Evolutionary conservation across 192 early-diverging fungal genomes (phyloP), one percentile per base, ranked within the genome.

Genomic region (Coemansia guatemalensis): DNA sequence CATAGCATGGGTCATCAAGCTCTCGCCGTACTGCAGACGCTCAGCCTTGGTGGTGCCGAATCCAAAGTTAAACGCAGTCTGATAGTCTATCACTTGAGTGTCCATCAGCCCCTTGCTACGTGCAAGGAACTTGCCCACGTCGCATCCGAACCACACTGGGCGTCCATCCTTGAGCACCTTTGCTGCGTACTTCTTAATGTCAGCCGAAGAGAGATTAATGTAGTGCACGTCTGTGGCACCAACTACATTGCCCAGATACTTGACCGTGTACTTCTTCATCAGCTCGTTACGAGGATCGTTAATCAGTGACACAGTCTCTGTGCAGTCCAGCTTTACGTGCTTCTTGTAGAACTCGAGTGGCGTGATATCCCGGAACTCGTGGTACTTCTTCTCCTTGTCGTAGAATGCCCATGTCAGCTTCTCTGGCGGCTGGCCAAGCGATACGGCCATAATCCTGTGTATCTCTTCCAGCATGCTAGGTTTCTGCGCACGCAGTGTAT

Each of bases 1-100:
- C 90, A 92, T 92, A 8, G 89, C 89, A 51, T 92, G 90, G 9
- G 90, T 92, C 88, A 92, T 92, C 58, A 83, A 27, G 56, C 84
- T 86, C 56, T 92, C 89, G 51, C 86, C 86, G 55, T 88, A 87
- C 64, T 88, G 65, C 59, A 92, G 68, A 20, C 90, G 83, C 61
- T 92, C 75, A 20, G 80, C 88, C 70, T 92, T 92, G 60, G 70
- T 84, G 70, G 86, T 55, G 0, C 73, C 69, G 53, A 89, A 84
- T 12, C 63, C 75, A 56, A 89, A 58, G 60, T 85, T 81, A 69
- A 92, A 92, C 4, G 82, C 88, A 0, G 87, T 53, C 52, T 86
- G 75, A 60, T 88, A 90, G 62, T 90, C 87, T 60, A 83, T 84
- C 6, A 87, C 60, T 32, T 85, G 73, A 20, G 80, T 67, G 64